Percentiles rank a stretch among this genome's conserved stretches.
Conservation (phyloP, 129 eudicot species). For the Calendula officinalis region DNA sequence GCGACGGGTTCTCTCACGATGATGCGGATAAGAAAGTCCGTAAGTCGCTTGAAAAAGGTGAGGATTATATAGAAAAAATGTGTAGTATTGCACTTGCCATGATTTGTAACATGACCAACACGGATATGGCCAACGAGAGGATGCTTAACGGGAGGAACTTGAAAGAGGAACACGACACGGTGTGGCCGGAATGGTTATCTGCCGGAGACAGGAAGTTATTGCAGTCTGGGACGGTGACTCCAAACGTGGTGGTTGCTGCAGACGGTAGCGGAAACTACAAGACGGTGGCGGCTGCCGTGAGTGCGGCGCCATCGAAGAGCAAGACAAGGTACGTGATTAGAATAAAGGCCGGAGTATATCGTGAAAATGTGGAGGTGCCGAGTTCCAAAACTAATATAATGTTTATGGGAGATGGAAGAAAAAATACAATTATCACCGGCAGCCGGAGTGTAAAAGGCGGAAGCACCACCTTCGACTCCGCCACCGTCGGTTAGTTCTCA, state of each 20-base stretch:
- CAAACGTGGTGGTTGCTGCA: conserved; percentile 84
- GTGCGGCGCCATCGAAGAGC: conserved; percentile 76
- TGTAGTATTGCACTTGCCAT: conserved; percentile 85
- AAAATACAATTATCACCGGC: conserved; percentile 65
- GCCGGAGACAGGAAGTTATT: conserved; percentile 66
- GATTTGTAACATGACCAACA: conserved; percentile 67
- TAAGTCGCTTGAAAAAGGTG: conserved; percentile 34
- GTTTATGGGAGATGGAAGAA: conserved; percentile 86
- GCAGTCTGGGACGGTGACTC: conserved; percentile 60
- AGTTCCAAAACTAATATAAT: conserved; percentile 58
- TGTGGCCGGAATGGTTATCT: conserved; percentile 82
- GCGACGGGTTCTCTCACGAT: conserved; percentile 80
- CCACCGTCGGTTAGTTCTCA: conserved; percentile 70
- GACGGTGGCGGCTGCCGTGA: conserved; percentile 78
- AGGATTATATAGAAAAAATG: conserved; percentile 57
- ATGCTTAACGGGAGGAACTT: conserved; percentile 40
- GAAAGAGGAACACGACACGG: conserved; percentile 7
- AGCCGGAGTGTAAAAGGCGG: conserved; percentile 72
- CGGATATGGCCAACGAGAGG: conserved; percentile 41
- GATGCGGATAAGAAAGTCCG: conserved; percentile 57
- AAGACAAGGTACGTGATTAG: conserved; percentile 60
- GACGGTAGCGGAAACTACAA: conserved; percentile 72
- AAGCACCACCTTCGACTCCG: conserved; percentile 83
- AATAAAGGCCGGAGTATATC: conserved; percentile 79
- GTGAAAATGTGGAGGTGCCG: conserved; percentile 75